Base-by-base conservation (phyloP, 1,139 yeast species). In the Candida gigantensis region DNA sequence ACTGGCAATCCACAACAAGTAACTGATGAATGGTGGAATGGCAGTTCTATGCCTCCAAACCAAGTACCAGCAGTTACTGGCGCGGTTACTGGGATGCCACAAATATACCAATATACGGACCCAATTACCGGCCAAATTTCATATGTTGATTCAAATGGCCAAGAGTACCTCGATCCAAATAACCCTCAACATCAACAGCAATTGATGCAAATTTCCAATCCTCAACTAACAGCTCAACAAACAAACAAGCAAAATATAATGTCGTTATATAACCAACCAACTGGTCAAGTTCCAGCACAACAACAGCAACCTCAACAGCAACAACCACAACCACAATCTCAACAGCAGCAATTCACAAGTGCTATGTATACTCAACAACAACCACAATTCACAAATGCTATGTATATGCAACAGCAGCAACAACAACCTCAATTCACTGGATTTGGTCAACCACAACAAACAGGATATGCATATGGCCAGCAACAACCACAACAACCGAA, bases 101-200 rank as follows among this genome's bases (percentile, higher is more conserved):
- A 68, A 39, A 70, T 76, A 28, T 80, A 74, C 47, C 85, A 79
- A 50, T 80, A 77, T 50, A 69, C 82, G 7, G 85, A 80, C 47
- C 84, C 84, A 5, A 55, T 68, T 10, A 78, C 84, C 0, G 85
- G 85, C 15, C 72, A 71, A 38, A 57, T 79, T n/a, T 74, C 75
- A 30, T 77, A 79, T 46, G 68, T 80, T 31, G 86, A 80, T 50
- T 57, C 71, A 3, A 74, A 72, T 41, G 82, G 83, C 2, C 82
- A 78, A 51, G 80, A 77, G 50, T 77, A 77, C 45, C 57, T 77
- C 46, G 82, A 77, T 51, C 79, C 81, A 11, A 64, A 50, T 37
- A 79, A 76, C 41, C 75, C 76, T 3, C 71, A 67, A 41, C 81
- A 74, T 46, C 81, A 77, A 47, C 75, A 72, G 44, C 60, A 68